Percentiles rank a stretch among this genome's conserved stretches.
phyloP scores from a whole-genome alignment of 2,329 filamentous ascomycete species.

The Colletotrichum theobromicola region DNA sequence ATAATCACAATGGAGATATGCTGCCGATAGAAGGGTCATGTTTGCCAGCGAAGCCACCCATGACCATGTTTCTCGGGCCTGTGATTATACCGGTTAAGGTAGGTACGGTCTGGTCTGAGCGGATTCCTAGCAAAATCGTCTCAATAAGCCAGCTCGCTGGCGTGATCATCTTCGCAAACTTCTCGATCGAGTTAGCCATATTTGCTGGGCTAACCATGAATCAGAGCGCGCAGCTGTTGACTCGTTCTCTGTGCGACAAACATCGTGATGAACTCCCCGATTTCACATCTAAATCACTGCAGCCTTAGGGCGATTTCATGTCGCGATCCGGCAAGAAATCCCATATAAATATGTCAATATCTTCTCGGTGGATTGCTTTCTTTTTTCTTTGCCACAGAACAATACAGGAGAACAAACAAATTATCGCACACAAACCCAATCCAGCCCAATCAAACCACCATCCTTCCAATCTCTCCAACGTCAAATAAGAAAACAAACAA shows the following conservation, averaged over 20 bases:
- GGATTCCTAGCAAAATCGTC: accelerated
- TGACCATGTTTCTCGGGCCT: neutral
- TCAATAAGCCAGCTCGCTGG: neutral
- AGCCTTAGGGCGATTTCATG: neutral
- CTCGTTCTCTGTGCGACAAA: neutral
- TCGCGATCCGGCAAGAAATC: neutral
- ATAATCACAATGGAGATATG: neutral
- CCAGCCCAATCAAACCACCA: neutral
- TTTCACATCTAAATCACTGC: neutral
- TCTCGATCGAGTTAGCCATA: neutral
- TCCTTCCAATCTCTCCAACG: neutral
- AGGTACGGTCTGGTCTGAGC: accelerated
- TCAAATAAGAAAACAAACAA: neutral
- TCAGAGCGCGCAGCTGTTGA: neutral
- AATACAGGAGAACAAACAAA: neutral
- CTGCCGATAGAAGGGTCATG: no score
- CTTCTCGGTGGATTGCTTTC: neutral
- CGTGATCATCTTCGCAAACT: neutral
- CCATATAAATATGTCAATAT: neutral
- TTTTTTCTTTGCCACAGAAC: neutral
- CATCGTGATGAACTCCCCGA: neutral
- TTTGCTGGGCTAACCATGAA: neutral
- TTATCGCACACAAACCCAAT: neutral
- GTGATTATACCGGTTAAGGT: neutral
- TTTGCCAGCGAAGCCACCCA: no score